Percentiles rank a stretch among this genome's conserved stretches.
phyloP scores from a whole-genome alignment of 805 yeast genomes.

The Sporopachydermia quercuum region DNA sequence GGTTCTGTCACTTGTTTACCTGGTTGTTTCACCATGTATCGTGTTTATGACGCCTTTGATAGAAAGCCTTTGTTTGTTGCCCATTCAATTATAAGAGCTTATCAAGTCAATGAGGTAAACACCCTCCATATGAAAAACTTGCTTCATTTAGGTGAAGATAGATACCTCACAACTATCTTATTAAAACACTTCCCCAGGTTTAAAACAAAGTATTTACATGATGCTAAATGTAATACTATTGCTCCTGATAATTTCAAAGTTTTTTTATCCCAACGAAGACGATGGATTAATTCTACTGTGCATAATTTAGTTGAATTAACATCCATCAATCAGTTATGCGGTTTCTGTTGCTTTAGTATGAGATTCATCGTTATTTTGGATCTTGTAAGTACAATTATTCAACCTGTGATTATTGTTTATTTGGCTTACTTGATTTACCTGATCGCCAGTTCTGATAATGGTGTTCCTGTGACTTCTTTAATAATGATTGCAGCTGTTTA shows the following conservation, averaged over 20 bases:
- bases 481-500: conserved; percentile 37
- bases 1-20: conserved; percentile 55
- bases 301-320: conserved; percentile 47
- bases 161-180: conserved; percentile 41
- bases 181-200: conserved; percentile 40
- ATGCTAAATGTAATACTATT: conserved; percentile 43
- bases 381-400: conserved; percentile 42
- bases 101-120: conserved; percentile 38
- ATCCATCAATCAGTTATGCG: conserved; percentile 45
- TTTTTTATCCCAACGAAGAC: conserved; percentile 47
- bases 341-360: conserved; percentile 52
- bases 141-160: conserved; percentile 47
- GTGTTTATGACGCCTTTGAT: conserved; percentile 37
- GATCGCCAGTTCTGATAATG: conserved; percentile 25
- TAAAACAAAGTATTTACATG: conserved; percentile 39
- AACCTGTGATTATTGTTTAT: conserved; percentile 41
- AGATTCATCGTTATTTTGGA: conserved; percentile 43
- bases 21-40: conserved; percentile 47
- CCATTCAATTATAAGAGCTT: conserved; percentile 41
- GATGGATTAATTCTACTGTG: conserved; percentile 55
- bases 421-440: conserved; percentile 36
- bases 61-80: conserved; percentile 49
- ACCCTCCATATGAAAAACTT: conserved; percentile 46
- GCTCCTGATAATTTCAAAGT: conserved; percentile 45
- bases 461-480: conserved; percentile 43